Evolutionary conservation across 208 protist genomes (phyloP).

Genomic region (Wallacemonas sp.): DNA sequence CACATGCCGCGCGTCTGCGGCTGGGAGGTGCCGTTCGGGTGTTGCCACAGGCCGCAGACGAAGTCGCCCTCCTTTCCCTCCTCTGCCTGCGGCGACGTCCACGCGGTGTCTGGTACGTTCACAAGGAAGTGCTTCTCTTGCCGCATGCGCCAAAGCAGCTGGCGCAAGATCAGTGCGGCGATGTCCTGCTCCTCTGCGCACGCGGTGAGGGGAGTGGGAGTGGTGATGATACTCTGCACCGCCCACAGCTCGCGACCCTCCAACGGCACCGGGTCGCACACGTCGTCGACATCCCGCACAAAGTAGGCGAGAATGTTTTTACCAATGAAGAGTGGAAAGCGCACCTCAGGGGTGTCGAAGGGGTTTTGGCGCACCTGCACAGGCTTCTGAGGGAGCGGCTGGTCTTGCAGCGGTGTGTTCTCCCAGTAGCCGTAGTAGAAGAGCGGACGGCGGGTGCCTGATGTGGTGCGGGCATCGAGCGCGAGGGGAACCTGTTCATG

Average conservation of each 20-base stretch:
- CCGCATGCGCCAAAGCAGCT: constrained; percentile 50
- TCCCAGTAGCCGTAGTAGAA: constrained; percentile 70
- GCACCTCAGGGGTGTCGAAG: constrained; percentile 11
- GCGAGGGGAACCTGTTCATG: constrained; percentile 36
- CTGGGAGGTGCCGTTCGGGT: background rate
- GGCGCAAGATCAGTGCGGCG: constrained; percentile 40
- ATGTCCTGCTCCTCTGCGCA: constrained; percentile 44
- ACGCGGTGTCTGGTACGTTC: constrained; percentile 40
- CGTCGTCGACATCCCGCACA: constrained; percentile 71
- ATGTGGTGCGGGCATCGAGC: constrained; percentile 16
- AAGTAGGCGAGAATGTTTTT: constrained; percentile 67
- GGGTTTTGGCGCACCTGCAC: constrained; percentile 43
- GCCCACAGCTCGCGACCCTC: constrained; percentile 73
- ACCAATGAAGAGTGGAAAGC: constrained; percentile 55
- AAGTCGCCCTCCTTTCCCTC: constrained; percentile 38
- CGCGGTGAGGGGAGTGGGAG: constrained; percentile 35
- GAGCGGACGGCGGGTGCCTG: constrained; percentile 2
- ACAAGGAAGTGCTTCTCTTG: constrained; percentile 22
- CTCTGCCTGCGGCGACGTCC: constrained; percentile 15
- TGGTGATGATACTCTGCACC: constrained; percentile 56
- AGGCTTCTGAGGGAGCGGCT: constrained; percentile 39
- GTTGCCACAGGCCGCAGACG: constrained; percentile 11
- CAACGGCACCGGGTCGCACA: constrained; percentile 65
- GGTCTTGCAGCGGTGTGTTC: constrained; percentile 44
- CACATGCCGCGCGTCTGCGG: background rate